Conservation (phyloP, 2,329 filamentous ascomycete species). For the Sporothrix inflata region DNA sequence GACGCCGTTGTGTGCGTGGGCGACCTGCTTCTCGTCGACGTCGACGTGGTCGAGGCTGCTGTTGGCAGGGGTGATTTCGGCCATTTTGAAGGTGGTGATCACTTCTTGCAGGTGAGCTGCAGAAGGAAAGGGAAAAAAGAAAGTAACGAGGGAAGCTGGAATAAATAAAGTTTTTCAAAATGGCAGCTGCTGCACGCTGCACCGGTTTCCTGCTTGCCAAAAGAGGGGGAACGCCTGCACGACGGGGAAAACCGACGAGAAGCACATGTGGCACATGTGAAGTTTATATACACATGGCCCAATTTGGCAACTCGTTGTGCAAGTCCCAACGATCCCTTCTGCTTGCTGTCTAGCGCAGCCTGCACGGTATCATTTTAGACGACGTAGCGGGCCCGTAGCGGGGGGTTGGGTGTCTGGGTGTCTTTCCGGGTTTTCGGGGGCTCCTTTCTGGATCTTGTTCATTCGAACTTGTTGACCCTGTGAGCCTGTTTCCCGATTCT, state of each 20-base stretch:
- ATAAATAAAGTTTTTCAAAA: not conserved
- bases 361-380: not conserved
- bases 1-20: not conserved
- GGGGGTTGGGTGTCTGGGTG: too few species aligned
- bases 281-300: not conserved
- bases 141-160: not conserved
- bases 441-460: too few species aligned
- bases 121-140: not conserved
- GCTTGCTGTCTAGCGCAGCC: not conserved
- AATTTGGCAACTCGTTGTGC: not conserved
- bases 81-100: not conserved
- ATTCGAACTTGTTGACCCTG: too few species aligned
- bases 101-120: not conserved
- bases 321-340: constrained; percentile 9
- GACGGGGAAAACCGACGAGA: not conserved
- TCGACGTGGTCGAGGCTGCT: not conserved
- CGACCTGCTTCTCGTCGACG: constrained; percentile 23
- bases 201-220: not conserved
- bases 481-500: too few species aligned
- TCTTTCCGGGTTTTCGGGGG: too few species aligned
- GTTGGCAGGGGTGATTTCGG: constrained; percentile 16
- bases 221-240: not conserved
- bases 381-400: not conserved
- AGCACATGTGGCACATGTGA: not conserved
- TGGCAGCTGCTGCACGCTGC: not conserved